These are phyloP conservation scores for Trichosporon coremiiforme DNA, from an alignment of 1,284 basidiomycete species.

Conservation along the genomic window DNA sequence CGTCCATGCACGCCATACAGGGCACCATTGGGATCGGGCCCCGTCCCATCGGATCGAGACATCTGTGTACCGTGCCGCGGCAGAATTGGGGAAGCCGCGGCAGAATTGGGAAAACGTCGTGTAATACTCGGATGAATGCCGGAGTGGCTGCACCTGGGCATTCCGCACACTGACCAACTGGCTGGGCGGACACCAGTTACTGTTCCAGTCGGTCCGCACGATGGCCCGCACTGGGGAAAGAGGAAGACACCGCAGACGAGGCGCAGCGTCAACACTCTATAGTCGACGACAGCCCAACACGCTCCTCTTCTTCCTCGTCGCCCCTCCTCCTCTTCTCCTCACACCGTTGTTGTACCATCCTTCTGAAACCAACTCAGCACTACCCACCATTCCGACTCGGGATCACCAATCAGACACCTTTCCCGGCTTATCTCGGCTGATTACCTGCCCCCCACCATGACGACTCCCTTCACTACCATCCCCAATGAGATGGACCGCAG, in stretches of 20 bases:
- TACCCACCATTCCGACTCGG: neutral
- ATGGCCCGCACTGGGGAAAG: neutral
- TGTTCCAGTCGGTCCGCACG: neutral
- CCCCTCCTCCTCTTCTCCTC: neutral
- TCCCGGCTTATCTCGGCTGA: conserved; percentile 4
- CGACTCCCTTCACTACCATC: conserved; percentile 29
- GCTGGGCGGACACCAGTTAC: neutral
- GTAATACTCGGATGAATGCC: neutral
- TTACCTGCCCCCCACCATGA: neutral
- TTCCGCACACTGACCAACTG: neutral
- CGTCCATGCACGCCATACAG: no score
- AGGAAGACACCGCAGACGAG: conserved; percentile 1
- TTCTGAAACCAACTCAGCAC: neutral
- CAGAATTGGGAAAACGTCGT: neutral
- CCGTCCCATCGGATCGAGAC: no score
- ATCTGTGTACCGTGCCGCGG: no score
- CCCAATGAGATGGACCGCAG: conserved; percentile 29
- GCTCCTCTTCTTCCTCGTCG: neutral
- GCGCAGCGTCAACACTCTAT: neutral
- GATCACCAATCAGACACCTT: neutral
- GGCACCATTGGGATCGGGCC: no score
- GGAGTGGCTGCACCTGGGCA: neutral
- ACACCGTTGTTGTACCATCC: neutral
- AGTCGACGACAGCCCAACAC: neutral
- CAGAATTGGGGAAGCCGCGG: no score